A percentile compares a stretch with the other conserved stretches of the same genome.
Evolutionary conservation across 1,284 basidiomycete species (phyloP).

Genomic region (Leccinum huronense): DNA sequence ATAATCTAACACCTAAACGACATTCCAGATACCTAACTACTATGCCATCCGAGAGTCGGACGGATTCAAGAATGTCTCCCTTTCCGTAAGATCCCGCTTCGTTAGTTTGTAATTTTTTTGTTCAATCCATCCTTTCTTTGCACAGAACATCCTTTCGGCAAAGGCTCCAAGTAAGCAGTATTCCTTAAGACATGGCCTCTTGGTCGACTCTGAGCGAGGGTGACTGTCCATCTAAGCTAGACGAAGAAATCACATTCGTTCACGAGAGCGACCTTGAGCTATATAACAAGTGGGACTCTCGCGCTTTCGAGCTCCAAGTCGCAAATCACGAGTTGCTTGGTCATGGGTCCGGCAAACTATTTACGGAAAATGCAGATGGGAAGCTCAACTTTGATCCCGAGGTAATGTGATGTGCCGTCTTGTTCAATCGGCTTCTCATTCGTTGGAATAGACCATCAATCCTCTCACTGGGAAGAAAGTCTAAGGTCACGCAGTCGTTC

Average conservation of each 20-base stretch:
- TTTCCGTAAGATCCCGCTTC: slow-evolving; percentile 50
- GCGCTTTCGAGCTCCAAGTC: slow-evolving; percentile 81
- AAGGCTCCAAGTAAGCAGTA: slow-evolving; percentile 68
- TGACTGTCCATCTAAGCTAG: slow-evolving; percentile 35
- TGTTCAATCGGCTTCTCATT: background rate
- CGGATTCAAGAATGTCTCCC: slow-evolving; percentile 83
- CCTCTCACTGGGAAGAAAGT: slow-evolving; percentile 81
- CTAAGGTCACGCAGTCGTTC: slow-evolving; percentile 37
- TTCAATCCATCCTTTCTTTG: background rate
- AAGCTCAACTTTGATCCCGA: slow-evolving; percentile 75
- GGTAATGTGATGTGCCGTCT: slow-evolving; percentile 35
- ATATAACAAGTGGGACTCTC: slow-evolving; percentile 74
- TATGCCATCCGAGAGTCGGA: slow-evolving; percentile 76
- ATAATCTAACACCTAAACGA: slow-evolving; percentile 1
- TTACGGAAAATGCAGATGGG: slow-evolving; percentile 72
- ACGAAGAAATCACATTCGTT: slow-evolving; percentile 77
- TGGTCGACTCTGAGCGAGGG: background rate
- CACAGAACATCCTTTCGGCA: slow-evolving; percentile 74
- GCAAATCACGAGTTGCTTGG: slow-evolving; percentile 83
- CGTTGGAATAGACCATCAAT: slow-evolving; percentile 59
- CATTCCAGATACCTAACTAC: slow-evolving; percentile 69
- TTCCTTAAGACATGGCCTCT: background rate
- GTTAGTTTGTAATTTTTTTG: background rate
- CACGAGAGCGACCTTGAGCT: slow-evolving; percentile 69
- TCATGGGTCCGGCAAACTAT: slow-evolving; percentile 77